Conservation (phyloP, 1,139 yeast species). For the Sugiyamaella paludigena region DNA sequence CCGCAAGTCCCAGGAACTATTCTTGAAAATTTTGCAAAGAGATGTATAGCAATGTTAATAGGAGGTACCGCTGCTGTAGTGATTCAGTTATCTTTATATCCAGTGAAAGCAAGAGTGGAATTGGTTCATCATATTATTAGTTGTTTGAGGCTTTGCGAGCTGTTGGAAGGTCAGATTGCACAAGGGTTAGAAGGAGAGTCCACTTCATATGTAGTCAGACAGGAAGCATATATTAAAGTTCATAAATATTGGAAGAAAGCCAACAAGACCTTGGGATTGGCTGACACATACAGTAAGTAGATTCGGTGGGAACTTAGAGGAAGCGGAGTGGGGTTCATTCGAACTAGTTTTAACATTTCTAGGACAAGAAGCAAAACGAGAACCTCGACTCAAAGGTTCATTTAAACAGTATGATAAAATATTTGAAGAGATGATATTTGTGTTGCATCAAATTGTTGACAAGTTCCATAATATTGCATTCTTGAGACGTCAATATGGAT, state of each 20-base stretch:
- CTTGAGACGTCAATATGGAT: slow-evolving; percentile 45
- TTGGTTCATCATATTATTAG: slow-evolving; percentile 43
- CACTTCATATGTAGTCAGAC: slow-evolving; percentile 29
- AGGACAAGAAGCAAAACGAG: slow-evolving; percentile 41
- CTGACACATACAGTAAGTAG: slow-evolving; percentile 40
- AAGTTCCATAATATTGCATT: slow-evolving; percentile 48
- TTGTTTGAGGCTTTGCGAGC: slow-evolving; percentile 42
- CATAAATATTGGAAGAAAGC: slow-evolving; percentile 38
- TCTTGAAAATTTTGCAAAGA: slow-evolving; percentile 45
- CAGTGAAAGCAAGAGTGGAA: slow-evolving; percentile 48
- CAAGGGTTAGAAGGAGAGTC: slow-evolving; percentile 43
- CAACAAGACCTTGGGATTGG: slow-evolving; percentile 42
- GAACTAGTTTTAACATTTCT: neutral
- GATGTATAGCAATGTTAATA: slow-evolving; percentile 50
- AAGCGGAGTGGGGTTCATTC: neutral
- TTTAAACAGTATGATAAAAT: slow-evolving; percentile 43
- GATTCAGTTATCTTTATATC: slow-evolving; percentile 47
- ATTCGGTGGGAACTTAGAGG: neutral
- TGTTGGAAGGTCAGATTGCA: slow-evolving; percentile 41
- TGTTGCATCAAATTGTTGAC: slow-evolving; percentile 48
- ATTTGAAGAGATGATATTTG: slow-evolving; percentile 46
- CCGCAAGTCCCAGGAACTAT: slow-evolving; percentile 45
- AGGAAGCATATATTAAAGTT: slow-evolving; percentile 24
- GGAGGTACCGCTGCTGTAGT: slow-evolving; percentile 49
- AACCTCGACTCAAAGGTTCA: slow-evolving; percentile 49